Conservation (phyloP, 2,329 filamentous ascomycete genomes). For the Hypoxylon sp. region DNA sequence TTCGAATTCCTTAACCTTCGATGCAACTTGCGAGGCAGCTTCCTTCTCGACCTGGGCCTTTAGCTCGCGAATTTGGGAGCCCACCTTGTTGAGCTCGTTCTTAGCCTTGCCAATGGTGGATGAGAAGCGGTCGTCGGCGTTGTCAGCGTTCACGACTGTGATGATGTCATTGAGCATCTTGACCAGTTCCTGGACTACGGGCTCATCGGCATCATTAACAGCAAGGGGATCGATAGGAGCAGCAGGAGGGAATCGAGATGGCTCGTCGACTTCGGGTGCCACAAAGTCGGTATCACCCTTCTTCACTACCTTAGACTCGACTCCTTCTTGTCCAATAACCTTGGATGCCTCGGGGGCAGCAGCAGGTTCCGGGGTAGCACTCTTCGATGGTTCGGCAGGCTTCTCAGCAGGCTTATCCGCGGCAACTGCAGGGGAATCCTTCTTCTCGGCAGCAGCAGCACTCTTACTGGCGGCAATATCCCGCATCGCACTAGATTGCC, state of each 20-base stretch:
- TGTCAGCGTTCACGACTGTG: slow-evolving; percentile 90
- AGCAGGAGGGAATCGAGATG: slow-evolving; percentile 73
- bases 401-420: slow-evolving; percentile 54
- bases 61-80: slow-evolving; percentile 81
- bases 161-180: slow-evolving; percentile 98
- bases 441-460: slow-evolving; percentile 43
- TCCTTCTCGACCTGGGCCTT: slow-evolving; percentile 78
- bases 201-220: slow-evolving; percentile 83
- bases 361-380: slow-evolving; percentile 41
- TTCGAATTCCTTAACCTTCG: slow-evolving; percentile 85
- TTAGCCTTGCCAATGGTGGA: slow-evolving; percentile 88
- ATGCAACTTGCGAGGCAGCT: slow-evolving; percentile 81
- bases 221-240: slow-evolving; percentile 83
- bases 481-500: slow-evolving; percentile 52
- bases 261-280: slow-evolving; percentile 75
- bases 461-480: slow-evolving; percentile 50
- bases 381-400: slow-evolving; percentile 52
- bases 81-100: slow-evolving; percentile 82
- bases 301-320: slow-evolving; percentile 47
- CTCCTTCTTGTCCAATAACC: slow-evolving; percentile 40
- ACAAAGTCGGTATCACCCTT: slow-evolving; percentile 60
- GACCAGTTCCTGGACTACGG: slow-evolving; percentile 91
- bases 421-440: slow-evolving; percentile 47
- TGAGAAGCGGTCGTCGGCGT: slow-evolving; percentile 81
- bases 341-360: slow-evolving; percentile 24